Evolutionary conservation across 495 filamentous ascomycete genomes (phyloP), one percentile per base, ranked within the genome.

Genomic region (Baudoinia panamericana): DNA sequence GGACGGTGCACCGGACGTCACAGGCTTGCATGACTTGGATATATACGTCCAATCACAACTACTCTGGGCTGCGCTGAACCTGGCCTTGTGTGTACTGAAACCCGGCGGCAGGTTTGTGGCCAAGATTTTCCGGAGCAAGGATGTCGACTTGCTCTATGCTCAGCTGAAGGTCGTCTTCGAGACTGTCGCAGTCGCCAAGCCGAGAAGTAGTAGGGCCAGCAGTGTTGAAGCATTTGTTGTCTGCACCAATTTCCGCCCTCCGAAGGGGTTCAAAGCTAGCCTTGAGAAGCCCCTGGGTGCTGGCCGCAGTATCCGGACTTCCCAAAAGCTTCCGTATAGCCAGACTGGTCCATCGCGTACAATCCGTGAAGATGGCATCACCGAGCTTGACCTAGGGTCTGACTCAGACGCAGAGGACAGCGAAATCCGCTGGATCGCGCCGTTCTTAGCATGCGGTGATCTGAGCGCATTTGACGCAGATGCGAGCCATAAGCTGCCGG

Each of bases 1-100:
- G 35, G 90, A 97, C 50, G 90, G 90, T 26, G 90, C 90, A 1
- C 90, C 90, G 6, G 90, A 97, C 56, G 92, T 96, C 26, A 97
- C 90, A 0, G 90, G 90, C 17, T 66, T 97, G 3, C 90, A 97
- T 57, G 90, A 97, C 60, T 70, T 97, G 6, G 90, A 97, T 59
- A 95, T 95, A 52, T 96, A 96, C 58, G 80, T 97, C 13, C 90
- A 97, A 60, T 84, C 83, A 3, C 88, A 95, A 61, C 73, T 97
- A 15, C 79, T 97, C 37, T 93, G 86, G 57, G 81, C 87, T 2
- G 90, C 90, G 0, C 70, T 97, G 12, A 93, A 93, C 56, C 75
- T 97, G 2, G 83, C 90, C 7, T 68, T 93, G 8, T 88, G 85
- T 56, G 84, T 95, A 24, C 72, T 97, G 28, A 79, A 81, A 18